Evolutionary conservation across 78 protist species (phyloP).

Genomic region (Dictyostelium firmibasis): DNA sequence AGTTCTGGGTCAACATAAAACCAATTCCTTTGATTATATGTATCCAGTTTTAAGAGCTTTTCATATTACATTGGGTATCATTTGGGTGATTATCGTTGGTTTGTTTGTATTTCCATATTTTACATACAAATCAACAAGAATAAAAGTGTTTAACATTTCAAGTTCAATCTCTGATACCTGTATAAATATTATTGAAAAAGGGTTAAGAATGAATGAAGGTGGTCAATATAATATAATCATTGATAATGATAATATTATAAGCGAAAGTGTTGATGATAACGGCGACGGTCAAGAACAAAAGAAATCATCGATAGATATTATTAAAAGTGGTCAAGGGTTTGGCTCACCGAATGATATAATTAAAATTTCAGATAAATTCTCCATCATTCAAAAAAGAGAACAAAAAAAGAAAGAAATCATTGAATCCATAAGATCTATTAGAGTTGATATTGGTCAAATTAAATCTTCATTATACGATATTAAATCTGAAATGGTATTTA

Average conservation of each 20-base stretch:
- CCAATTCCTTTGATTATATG: background rate
- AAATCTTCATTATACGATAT: constrained; percentile 30
- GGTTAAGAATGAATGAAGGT: background rate
- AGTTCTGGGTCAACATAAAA: background rate
- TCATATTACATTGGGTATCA: constrained; percentile 23
- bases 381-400: background rate
- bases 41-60: constrained; percentile 23
- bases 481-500: background rate
- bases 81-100: constrained; percentile 31
- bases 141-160: background rate
- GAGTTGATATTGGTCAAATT: background rate
- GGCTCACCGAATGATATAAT: background rate
- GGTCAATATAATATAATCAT: background rate
- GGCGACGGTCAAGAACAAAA: background rate
- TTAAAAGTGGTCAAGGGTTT: background rate
- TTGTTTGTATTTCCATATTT: constrained; percentile 20
- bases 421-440: background rate
- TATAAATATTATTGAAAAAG: background rate
- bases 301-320: background rate
- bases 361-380: background rate
- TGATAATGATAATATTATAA: background rate
- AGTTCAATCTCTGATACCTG: constrained; percentile 4
- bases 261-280: background rate
- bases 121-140: constrained; percentile 7
- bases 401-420: background rate